These are phyloP conservation scores for Daucus carota DNA, from an alignment of 129 eudicot genomes.

Conservation along the genomic window DNA sequence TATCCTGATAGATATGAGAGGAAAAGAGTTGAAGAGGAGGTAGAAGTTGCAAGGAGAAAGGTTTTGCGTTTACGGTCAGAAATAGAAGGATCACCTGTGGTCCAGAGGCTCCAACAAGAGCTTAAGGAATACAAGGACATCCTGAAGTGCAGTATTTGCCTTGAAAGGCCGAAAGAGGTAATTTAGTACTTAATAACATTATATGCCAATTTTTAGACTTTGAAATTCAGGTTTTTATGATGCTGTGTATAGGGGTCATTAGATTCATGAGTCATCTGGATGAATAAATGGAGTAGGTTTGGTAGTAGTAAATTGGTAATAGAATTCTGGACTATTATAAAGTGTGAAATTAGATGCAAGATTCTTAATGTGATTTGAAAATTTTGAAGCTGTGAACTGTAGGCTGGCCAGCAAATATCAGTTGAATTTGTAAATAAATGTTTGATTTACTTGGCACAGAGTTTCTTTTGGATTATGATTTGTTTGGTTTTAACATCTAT, in stretches of 20 bases:
- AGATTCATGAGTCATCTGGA: neutral
- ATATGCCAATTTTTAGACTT: neutral
- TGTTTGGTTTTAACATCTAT: neutral
- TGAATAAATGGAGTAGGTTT: neutral
- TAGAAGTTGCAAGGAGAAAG: constrained; percentile 71
- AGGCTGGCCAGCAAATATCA: neutral
- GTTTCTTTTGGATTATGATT: neutral
- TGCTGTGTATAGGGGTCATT: too few species aligned
- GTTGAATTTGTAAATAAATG: neutral
- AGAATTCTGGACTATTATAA: neutral
- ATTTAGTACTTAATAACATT: neutral
- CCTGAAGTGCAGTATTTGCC: constrained; percentile 91
- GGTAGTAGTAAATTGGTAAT: neutral
- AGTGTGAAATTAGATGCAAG: neutral
- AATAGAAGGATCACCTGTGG: constrained; percentile 56
- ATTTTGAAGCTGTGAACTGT: neutral
- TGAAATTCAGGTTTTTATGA: neutral
- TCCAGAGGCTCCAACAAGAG: constrained; percentile 74
- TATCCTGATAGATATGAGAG: constrained; percentile 55
- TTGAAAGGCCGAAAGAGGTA: constrained; percentile 94
- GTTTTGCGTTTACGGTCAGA: constrained; percentile 48
- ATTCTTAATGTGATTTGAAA: neutral
- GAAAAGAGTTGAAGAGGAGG: constrained; percentile 82
- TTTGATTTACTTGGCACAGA: neutral
- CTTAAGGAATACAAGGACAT: constrained; percentile 82